Evolutionary conservation across 352 stramenopile species (phyloP).

Genomic region (Globisporangium takayamanum): DNA sequence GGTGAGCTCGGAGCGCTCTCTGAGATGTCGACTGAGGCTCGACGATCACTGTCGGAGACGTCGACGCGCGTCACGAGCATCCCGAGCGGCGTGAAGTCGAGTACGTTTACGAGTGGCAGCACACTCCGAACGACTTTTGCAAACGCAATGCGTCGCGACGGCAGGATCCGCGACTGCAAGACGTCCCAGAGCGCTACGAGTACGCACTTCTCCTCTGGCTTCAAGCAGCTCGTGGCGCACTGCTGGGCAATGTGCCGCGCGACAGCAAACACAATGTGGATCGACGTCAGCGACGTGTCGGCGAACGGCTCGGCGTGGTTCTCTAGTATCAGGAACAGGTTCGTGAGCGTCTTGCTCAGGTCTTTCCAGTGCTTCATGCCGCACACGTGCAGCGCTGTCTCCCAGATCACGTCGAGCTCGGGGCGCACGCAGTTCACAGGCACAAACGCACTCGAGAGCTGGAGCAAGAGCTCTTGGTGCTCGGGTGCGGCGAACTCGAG

Average conservation of each 20-base stretch:
- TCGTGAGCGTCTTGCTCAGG: constrained; percentile 33
- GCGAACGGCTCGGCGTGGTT: constrained; percentile 20
- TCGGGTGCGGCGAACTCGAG: constrained; percentile 21
- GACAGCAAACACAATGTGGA: constrained; percentile 24
- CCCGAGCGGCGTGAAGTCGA: constrained; percentile 33
- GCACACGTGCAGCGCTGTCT: constrained; percentile 27
- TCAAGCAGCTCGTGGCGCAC: constrained; percentile 12
- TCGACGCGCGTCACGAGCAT: constrained; percentile 4
- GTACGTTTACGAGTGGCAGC: constrained; percentile 26
- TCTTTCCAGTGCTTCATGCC: constrained; percentile 36
- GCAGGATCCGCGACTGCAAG: constrained; percentile 30
- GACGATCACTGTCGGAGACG: not conserved
- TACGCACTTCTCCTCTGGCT: constrained; percentile 35
- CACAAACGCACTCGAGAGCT: constrained; percentile 36
- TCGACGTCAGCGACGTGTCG: constrained; percentile 11
- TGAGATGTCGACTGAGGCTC: no score
- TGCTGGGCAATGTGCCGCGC: constrained; percentile 13
- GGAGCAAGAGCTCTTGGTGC: constrained; percentile 39
- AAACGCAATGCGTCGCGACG: constrained; percentile 30
- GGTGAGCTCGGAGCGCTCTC: not conserved
- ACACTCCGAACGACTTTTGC: constrained; percentile 32
- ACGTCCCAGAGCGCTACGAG: constrained; percentile 48
- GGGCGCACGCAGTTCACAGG: constrained; percentile 30
- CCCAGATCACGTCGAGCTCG: constrained; percentile 25
- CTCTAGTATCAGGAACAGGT: constrained; percentile 25